phyloP scores from a whole-genome alignment of 2,329 filamentous ascomycete genomes.

The Fonsecaea monophora region DNA sequence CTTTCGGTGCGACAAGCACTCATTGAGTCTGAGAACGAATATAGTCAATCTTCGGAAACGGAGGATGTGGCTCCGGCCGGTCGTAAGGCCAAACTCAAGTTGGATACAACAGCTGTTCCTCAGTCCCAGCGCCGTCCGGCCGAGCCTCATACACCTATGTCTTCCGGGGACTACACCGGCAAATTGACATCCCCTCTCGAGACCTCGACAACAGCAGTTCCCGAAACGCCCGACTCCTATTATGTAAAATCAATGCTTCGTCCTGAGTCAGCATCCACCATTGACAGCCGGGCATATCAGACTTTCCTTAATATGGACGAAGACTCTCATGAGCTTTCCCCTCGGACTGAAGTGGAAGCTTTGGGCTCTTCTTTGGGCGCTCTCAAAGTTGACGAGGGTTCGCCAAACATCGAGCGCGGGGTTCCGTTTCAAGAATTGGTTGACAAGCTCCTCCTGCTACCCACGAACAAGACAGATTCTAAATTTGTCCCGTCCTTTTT shows the following conservation, averaged over 20 bases:
- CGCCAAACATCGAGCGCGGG: conserved; percentile 46
- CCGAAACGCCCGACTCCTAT: conserved; percentile 39
- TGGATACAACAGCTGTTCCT: conserved; percentile 35
- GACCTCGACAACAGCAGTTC: conserved; percentile 23
- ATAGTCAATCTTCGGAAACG: conserved; percentile 26
- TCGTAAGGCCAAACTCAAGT: conserved; percentile 33
- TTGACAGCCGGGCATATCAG: conserved; percentile 36
- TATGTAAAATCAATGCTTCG: conserved; percentile 38
- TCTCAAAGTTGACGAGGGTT: conserved; percentile 41
- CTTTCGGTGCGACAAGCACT: conserved; percentile 31
- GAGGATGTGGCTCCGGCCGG: conserved; percentile 29
- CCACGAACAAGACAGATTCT: conserved; percentile 82
- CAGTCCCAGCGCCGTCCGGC: conserved; percentile 24
- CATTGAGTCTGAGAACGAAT: conserved; percentile 37
- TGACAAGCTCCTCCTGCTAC: conserved; percentile 81
- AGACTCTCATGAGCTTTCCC: conserved; percentile 31
- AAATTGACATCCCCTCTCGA: conserved; percentile 27
- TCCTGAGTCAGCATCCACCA: conserved; percentile 34
- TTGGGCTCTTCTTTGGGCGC: conserved; percentile 15
- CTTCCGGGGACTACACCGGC: conserved; percentile 33
- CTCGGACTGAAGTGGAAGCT: conserved; percentile 24
- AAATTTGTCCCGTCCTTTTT: conserved; percentile 91
- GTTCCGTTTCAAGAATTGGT: conserved; percentile 71
- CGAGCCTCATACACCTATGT: conserved; percentile 39
- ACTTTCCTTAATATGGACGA: conserved; percentile 44